Evolutionary conservation across 1,139 yeast species (phyloP).

Genomic region (Nakaseomyces nivariensis): DNA sequence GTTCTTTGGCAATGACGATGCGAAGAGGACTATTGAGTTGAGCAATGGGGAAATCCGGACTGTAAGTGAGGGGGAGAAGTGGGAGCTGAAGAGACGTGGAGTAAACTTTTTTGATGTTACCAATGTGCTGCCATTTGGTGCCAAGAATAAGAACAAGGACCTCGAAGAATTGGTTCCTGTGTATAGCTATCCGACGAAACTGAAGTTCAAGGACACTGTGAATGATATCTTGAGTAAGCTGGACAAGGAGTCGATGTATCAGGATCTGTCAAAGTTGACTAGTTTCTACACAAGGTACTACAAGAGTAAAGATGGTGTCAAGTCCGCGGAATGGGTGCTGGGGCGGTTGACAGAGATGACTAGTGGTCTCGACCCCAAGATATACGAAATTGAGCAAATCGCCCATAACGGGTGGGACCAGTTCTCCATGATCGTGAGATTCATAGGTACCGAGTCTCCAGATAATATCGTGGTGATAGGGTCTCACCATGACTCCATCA

Average conservation of each 20-base stretch:
- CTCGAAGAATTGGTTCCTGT: slow-evolving; percentile 30
- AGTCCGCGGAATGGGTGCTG: slow-evolving; percentile 66
- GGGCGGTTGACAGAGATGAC: slow-evolving; percentile 39
- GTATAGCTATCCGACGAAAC: slow-evolving; percentile 47
- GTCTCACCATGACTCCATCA: slow-evolving; percentile 83
- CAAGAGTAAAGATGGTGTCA: slow-evolving; percentile 57
- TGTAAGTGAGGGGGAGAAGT: slow-evolving; percentile 49
- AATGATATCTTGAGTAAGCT: slow-evolving; percentile 31
- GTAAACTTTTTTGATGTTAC: slow-evolving; percentile 66
- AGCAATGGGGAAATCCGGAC: slow-evolving; percentile 30
- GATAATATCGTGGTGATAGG: slow-evolving; percentile 62
- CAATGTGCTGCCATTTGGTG: slow-evolving; percentile 29
- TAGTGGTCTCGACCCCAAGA: slow-evolving; percentile 23
- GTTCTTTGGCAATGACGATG: background rate
- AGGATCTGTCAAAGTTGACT: slow-evolving; percentile 51
- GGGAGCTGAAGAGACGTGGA: slow-evolving; percentile 43
- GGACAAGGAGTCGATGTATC: slow-evolving; percentile 39
- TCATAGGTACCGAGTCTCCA: slow-evolving; percentile 33
- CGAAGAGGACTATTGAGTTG: slow-evolving; percentile 15
- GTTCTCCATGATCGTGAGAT: slow-evolving; percentile 43
- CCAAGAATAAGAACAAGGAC: slow-evolving; percentile 31
- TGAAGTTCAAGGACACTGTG: slow-evolving; percentile 36
- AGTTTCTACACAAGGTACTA: slow-evolving; percentile 76
- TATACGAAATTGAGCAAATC: slow-evolving; percentile 34
- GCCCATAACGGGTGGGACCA: slow-evolving; percentile 48